Conservation (phyloP, 1,139 yeast genomes). For the Lodderomyces elongisporus region DNA sequence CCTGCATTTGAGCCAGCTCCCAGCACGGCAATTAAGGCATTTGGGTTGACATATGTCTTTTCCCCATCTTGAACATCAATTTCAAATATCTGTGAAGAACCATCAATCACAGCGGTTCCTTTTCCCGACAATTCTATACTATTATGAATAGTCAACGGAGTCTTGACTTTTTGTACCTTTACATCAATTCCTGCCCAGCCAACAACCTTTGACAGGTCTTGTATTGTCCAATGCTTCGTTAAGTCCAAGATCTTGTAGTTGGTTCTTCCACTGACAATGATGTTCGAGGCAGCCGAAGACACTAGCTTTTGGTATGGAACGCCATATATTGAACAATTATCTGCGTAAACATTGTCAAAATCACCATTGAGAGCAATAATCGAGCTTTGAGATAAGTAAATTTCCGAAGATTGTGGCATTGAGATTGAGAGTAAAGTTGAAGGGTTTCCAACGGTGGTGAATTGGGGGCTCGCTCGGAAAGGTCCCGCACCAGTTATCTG, state of each 20-base stretch:
- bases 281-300: conserved; percentile 21
- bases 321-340: neutral
- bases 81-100: conserved; percentile 28
- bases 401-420: conserved; percentile 30
- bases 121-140: conserved; percentile 27
- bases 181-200: conserved; percentile 46
- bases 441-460: conserved; percentile 29
- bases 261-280: conserved; percentile 27
- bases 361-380: conserved; percentile 36
- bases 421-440: conserved; percentile 29
- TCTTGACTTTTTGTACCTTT: conserved; percentile 3
- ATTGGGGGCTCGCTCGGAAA: conserved; percentile 33
- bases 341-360: conserved; percentile 10
- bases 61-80: conserved; percentile 28
- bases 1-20: neutral
- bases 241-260: conserved; percentile 25
- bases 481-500: conserved; percentile 35
- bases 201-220: conserved; percentile 18
- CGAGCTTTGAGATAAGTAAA: conserved; percentile 27
- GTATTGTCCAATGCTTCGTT: conserved; percentile 19
- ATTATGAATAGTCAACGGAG: conserved; percentile 7
- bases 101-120: conserved; percentile 35
- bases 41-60: conserved; percentile 29
- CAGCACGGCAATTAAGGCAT: conserved; percentile 28
- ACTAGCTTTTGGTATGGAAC: conserved; percentile 22